Evolutionary conservation across 257 asterid genomes (phyloP).

Genomic region (Solanum microdontum): DNA sequence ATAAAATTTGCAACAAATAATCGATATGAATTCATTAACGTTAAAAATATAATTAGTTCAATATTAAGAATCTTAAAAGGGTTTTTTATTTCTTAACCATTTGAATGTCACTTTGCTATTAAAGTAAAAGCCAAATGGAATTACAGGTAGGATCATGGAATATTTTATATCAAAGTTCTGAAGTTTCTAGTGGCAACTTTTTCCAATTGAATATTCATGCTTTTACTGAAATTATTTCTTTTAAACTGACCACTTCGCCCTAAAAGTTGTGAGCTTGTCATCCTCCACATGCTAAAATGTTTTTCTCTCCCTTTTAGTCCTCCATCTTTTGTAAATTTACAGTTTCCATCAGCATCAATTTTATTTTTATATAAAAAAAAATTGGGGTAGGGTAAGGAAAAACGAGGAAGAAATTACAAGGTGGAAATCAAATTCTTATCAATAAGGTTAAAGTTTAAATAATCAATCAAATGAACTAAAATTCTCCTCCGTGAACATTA

Average conservation of each 20-base stretch:
- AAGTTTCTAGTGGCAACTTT: slow-evolving; percentile 13
- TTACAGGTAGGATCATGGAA: slow-evolving; percentile 30
- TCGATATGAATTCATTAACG: not conserved
- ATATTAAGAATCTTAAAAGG: not conserved
- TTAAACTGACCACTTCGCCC: not conserved
- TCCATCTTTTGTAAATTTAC: not conserved
- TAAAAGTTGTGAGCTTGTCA: not conserved
- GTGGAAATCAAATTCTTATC: not conserved
- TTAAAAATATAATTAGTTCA: not conserved
- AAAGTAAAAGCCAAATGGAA: slow-evolving; percentile 19
- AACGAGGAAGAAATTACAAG: not conserved
- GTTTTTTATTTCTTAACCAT: not conserved
- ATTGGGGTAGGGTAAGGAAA: not conserved
- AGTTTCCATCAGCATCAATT: not conserved
- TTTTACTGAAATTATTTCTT: not conserved
- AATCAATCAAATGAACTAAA: too few relatives aligned
- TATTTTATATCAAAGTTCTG: slow-evolving; percentile 15
- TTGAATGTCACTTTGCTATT: not conserved
- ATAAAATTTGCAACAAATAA: not conserved
- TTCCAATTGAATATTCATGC: not conserved
- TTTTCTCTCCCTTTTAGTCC: not conserved
- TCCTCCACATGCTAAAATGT: not conserved
- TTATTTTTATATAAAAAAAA: not conserved
- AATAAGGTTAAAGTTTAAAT: not conserved
- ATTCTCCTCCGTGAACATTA: not conserved